A percentile compares a stretch with the other conserved stretches of the same genome.
phyloP scores from a whole-genome alignment of 495 filamentous ascomycete species.

The Pyrenula aspistea region DNA sequence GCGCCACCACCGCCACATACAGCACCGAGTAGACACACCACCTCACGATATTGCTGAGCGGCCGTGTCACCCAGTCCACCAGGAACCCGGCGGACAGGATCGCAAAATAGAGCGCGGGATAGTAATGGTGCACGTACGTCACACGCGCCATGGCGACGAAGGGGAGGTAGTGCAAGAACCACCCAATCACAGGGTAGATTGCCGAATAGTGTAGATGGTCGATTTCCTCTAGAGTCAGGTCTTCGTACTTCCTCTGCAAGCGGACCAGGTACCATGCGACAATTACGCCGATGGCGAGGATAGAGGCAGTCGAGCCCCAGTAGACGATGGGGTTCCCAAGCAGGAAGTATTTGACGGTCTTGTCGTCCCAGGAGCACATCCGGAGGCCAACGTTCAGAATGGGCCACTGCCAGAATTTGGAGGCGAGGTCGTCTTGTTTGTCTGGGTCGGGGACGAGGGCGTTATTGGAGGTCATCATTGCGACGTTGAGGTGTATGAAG shows the following conservation, averaged over 20 bases:
- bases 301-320: constrained; percentile 77
- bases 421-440: constrained; percentile 97
- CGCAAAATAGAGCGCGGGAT: constrained; percentile 96
- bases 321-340: constrained; percentile 94
- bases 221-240: constrained; percentile 67
- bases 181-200: constrained; percentile 82
- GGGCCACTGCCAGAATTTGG: constrained; percentile 97
- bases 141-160: constrained; percentile 97
- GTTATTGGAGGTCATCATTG: constrained; percentile 99
- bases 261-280: constrained; percentile 78
- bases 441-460: constrained; percentile 95
- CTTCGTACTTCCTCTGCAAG: constrained; percentile 90
- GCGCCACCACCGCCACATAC: constrained; percentile 58
- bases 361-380: constrained; percentile 98
- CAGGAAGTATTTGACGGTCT: constrained; percentile 93
- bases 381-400: constrained; percentile 87
- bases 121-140: constrained; percentile 98
- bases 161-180: constrained; percentile 91
- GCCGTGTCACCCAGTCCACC: constrained; percentile 66
- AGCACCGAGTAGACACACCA: constrained; percentile 56
- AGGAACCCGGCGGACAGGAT: constrained; percentile 84
- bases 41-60: constrained; percentile 42
- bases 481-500: constrained; percentile 95
- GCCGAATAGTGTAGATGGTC: constrained; percentile 92
- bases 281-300: constrained; percentile 59